Evolutionary conservation across 179 eudicot genomes (phyloP).

Genomic region (Silene vulgaris): DNA sequence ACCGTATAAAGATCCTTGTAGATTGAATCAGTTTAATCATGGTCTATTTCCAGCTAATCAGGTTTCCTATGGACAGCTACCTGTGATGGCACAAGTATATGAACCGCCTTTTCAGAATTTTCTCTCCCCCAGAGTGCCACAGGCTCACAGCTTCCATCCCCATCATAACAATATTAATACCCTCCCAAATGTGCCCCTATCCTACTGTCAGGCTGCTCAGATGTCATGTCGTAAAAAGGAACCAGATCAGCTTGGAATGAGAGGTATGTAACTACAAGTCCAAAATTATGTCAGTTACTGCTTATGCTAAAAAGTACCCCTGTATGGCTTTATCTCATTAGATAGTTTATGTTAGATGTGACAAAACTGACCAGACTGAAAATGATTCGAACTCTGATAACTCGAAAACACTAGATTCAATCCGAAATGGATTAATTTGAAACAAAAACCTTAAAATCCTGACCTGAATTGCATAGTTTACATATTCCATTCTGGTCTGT

Average conservation of each 20-base stretch:
- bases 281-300: neutral
- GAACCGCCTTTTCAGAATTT: constrained; percentile 12
- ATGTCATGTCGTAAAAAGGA: constrained; percentile 16
- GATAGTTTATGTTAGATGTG: neutral
- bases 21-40: constrained; percentile 6
- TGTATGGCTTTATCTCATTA: neutral
- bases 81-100: constrained; percentile 13
- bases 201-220: constrained; percentile 21
- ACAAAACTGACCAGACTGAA: neutral
- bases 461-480: neutral
- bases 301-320: neutral
- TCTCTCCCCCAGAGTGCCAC: constrained; percentile 9
- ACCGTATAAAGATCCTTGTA: constrained; percentile 20
- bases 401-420: too few species aligned
- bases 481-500: neutral
- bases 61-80: constrained; percentile 8
- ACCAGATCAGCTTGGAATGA: constrained; percentile 15
- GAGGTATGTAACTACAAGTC: constrained; percentile 19
- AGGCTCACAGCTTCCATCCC: constrained; percentile 19
- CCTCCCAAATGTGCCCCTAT: constrained; percentile 17
- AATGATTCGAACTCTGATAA: neutral
- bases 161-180: constrained; percentile 13
- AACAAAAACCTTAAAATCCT: neutral
- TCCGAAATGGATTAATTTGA: neutral
- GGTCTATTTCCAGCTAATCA: constrained; percentile 11